Evolutionary conservation across 1,284 basidiomycete species (phyloP).

Genomic region (Abortiporus biennis): DNA sequence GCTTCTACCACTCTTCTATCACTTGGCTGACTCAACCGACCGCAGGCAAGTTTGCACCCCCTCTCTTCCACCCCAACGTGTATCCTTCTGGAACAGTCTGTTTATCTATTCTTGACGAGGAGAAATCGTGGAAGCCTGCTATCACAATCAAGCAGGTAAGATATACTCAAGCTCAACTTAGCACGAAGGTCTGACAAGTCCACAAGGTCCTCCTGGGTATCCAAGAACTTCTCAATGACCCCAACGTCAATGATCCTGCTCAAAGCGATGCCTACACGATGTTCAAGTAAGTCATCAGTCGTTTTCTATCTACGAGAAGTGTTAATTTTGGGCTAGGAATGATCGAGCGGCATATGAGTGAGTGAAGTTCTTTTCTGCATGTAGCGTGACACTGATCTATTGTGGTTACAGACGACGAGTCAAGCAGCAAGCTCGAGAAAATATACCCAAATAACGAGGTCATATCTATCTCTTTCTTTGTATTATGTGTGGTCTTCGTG

Average conservation of each 20-base stretch:
- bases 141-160: constrained; percentile 97
- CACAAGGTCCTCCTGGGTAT: constrained; percentile 89
- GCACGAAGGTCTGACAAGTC: not conserved
- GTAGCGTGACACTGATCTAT: constrained; percentile 8
- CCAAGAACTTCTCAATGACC: constrained; percentile 91
- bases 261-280: constrained; percentile 97
- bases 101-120: constrained; percentile 96
- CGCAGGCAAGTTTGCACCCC: constrained; percentile 93
- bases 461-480: constrained; percentile 10
- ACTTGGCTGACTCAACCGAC: constrained; percentile 9
- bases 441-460: constrained; percentile 64
- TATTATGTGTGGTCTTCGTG: constrained; percentile 8
- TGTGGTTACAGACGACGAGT: constrained; percentile 55
- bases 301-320: constrained; percentile 4
- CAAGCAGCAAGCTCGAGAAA: constrained; percentile 79
- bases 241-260: constrained; percentile 92
- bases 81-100: constrained; percentile 99
- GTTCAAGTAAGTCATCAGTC: constrained; percentile 72
- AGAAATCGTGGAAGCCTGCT: constrained; percentile 98
- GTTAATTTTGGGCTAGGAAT: no score
- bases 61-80: constrained; percentile 97
- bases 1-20: constrained; percentile 8
- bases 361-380: constrained; percentile 26
- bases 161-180: constrained; percentile 5
- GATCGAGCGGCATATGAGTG: constrained; percentile 88